These are phyloP conservation scores for Gamsiella multidivaricata DNA, from an alignment of 192 early-diverging fungal species.

Conservation along the genomic window DNA sequence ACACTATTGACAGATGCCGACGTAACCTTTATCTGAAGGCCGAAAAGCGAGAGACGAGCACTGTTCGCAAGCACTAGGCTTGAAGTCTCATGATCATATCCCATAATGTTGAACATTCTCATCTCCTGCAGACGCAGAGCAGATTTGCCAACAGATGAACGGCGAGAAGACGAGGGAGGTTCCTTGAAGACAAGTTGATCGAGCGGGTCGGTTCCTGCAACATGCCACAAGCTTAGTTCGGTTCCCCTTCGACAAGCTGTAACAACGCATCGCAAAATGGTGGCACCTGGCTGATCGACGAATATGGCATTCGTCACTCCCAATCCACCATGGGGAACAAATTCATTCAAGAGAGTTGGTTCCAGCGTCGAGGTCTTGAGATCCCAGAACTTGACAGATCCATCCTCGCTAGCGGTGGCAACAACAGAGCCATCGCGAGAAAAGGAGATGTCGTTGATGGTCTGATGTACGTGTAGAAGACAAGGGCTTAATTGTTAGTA, in stretches of 20 bases:
- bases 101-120: constrained; percentile 62
- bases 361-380: constrained; percentile 1
- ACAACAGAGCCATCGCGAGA: constrained; percentile 58
- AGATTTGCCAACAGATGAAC: constrained; percentile 47
- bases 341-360: constrained; percentile 30
- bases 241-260: constrained; percentile 56
- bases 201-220: constrained; percentile 20
- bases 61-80: constrained; percentile 58
- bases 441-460: constrained; percentile 57
- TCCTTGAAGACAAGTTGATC: constrained; percentile 56
- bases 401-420: constrained; percentile 56
- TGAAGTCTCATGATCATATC: constrained; percentile 48
- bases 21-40: constrained; percentile 32
- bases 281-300: constrained; percentile 29
- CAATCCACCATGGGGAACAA: constrained; percentile 51
- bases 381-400: constrained; percentile 52
- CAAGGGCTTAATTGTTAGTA: background rate
- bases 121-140: constrained; percentile 45
- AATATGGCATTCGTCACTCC: constrained; percentile 39
- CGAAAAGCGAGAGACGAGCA: constrained; percentile 58
- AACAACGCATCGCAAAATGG: constrained; percentile 42
- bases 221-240: constrained; percentile 52
- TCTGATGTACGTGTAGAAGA: constrained; percentile 10
- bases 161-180: constrained; percentile 47
- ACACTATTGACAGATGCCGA: constrained; percentile 1